Evolutionary conservation across 805 yeast genomes (phyloP).

Genomic region (Lipomyces orientalis): DNA sequence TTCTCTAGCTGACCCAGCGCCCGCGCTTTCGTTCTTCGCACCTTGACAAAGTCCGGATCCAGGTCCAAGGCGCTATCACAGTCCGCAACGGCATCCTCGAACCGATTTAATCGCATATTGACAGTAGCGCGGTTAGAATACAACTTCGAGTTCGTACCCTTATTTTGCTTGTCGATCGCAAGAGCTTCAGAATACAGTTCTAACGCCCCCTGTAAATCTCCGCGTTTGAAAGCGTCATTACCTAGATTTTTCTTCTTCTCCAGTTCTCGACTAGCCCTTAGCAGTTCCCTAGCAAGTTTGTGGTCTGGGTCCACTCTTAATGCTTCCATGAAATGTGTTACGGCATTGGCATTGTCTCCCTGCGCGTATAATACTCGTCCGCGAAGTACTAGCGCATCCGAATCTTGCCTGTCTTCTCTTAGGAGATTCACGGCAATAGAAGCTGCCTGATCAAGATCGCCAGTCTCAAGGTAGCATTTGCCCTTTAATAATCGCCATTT

Average conservation of each 20-base stretch:
- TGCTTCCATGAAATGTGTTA: constrained; percentile 49
- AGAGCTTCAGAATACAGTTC: constrained; percentile 77
- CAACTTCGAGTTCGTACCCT: constrained; percentile 54
- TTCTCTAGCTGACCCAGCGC: constrained; percentile 48
- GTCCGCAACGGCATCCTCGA: constrained; percentile 79
- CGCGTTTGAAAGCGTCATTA: constrained; percentile 69
- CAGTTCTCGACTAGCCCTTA: constrained; percentile 44
- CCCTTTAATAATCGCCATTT: constrained; percentile 47
- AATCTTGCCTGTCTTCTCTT: constrained; percentile 47
- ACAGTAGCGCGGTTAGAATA: constrained; percentile 90
- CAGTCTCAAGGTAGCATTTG: constrained; percentile 41
- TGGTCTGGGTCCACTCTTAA: constrained; percentile 52
- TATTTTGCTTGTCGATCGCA: constrained; percentile 61
- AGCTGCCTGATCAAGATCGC: constrained; percentile 48
- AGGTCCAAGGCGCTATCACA: constrained; percentile 69
- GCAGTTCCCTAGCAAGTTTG: constrained; percentile 44
- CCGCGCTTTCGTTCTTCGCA: constrained; percentile 49
- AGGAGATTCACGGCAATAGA: constrained; percentile 46
- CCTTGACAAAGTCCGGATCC: constrained; percentile 76
- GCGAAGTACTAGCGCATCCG: constrained; percentile 50
- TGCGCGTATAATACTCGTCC: constrained; percentile 47
- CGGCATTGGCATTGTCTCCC: constrained; percentile 49
- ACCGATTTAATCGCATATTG: constrained; percentile 74
- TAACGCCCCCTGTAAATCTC: constrained; percentile 68
- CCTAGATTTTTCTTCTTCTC: constrained; percentile 57